Base-by-base conservation (phyloP, 2,329 filamentous ascomycete species). In the Colletotrichum incanum region DNA sequence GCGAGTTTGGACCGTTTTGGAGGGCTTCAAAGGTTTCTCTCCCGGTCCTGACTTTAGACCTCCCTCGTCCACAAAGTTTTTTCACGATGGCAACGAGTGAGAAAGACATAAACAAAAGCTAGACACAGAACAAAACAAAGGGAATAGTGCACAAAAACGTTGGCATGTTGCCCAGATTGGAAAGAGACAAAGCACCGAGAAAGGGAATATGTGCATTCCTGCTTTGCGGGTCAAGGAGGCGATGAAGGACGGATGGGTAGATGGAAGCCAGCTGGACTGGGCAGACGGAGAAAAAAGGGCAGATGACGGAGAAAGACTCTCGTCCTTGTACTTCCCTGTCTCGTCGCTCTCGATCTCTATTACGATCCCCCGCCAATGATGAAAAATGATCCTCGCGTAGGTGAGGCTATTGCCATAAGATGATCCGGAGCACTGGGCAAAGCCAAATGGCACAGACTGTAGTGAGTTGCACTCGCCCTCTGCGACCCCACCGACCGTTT, bases 131-230 rank as follows among this genome's bases (percentile, higher is more conserved):
- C 2, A 50, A 34, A 23, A 41, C 20, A 67, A 67, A 59, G 45
- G 59, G 58, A n/a, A 69, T 64, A 49, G 47, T 49, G 28, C 23
- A 54, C 11, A 28, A 2, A 12, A 7, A 43, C 43, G 39, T 20
- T 69, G 69, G 69, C 31, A 73, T 71, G 67, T 39, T 37, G 55
- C n/a, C 50, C 58, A 66, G 39, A 71, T 73, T 66, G 66, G 55
- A 45, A 73, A 66, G 61, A 67, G 55, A 71, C 67, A 73, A 23
- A 61, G 31, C 65, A 68, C 47, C 52, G 39, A 54, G 43, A 31
- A 58, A 69, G 41, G 69, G 65, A 54, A 69, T 39, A 55, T 14
- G 28, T 23, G 69, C 69, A 72, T 72, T 72, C 69, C 69, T 72
- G 61, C 43, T 39, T 52, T 55, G 47, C 59, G 69, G 65, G 69